Base-by-base conservation (phyloP, 495 filamentous ascomycete species). In the Tirmania nivea region DNA sequence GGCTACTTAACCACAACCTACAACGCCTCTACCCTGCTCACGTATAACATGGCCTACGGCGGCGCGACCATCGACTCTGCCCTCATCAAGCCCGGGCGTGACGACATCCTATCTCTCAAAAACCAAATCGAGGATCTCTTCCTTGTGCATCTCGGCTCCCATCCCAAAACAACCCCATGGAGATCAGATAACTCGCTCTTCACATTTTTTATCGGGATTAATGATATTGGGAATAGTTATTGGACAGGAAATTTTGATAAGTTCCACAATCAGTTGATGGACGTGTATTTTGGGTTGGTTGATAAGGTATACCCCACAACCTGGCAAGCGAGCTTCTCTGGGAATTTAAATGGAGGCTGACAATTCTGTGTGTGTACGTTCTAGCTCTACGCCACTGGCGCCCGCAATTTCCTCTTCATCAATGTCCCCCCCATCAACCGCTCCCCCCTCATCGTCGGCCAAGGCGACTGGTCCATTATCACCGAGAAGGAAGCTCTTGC, bases 151-250 rank as follows among this genome's bases (percentile, higher is more conserved):
- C 72, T 71, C 39, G 50, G 53, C 1, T 65, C 73, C 5, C 54
- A 52, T 2, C 63, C 61, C 52, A 75, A 76, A 16, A 50, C 11
- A n/a, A 19, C 21, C 4, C 69, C 73, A 3, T 87, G 82, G 84
- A 72, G 68, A 10, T 69, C 75, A 2, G 60, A 68, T 8, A 69
- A 83, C 54, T 69, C 73, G 0, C 69, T 88, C 31, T 83, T 84
- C 64, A 75, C 74, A 3, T 68, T 83, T 47, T 90, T 79, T 73
- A 80, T 87, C 52, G 83, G 84, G 35, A 78, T 90, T 56, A 90
- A 90, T 56, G 84, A 90, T 57, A 72, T 86, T 11, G 80, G 80
- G 1, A 80, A 79, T 60, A 71, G 70, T 19, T 84, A 76, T 65
- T 73, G 65, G 55, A 59, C 67, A n/a, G 64, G 68, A 20, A 55